A percentile compares a stretch with the other conserved stretches of the same genome.
phyloP scores from a whole-genome alignment of 208 protist species.

The Strigomonas culicis region DNA sequence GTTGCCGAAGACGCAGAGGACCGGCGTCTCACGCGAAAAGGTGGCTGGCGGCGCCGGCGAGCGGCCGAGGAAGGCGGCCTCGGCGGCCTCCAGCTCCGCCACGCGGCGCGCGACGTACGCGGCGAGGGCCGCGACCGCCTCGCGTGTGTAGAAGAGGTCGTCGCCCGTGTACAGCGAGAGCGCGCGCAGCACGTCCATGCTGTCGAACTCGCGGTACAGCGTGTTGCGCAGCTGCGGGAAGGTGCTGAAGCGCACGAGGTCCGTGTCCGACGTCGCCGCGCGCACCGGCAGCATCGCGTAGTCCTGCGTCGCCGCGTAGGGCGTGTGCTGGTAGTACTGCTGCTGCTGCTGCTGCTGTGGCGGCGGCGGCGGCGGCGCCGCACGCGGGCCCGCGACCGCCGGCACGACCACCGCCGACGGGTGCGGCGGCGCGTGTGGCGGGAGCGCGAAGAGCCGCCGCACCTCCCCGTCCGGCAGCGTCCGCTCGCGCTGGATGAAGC shows the following conservation, averaged over 20 bases:
- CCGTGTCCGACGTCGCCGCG: background rate
- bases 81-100: conserved; percentile 22
- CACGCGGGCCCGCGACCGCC: background rate
- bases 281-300: conserved; percentile 66
- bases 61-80: conserved; percentile 24
- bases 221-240: conserved; percentile 67
- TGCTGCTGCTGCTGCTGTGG: background rate
- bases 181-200: conserved; percentile 42
- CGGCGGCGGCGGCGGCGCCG: background rate
- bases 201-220: conserved; percentile 63
- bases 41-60: conserved; percentile 1
- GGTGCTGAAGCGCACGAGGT: conserved; percentile 35
- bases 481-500: conserved; percentile 30
- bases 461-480: conserved; percentile 26
- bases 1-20: conserved; percentile 69
- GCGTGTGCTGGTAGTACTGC: conserved; percentile 43
- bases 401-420: background rate
- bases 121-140: conserved; percentile 46
- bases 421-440: conserved; percentile 28
- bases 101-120: conserved; percentile 53
- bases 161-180: conserved; percentile 50
- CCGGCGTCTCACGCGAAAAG: conserved; percentile 37
- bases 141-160: conserved; percentile 38
- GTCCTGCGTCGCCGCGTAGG: conserved; percentile 59
- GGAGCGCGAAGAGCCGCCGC: conserved; percentile 32